Evolutionary conservation across 768 basidiomycete genomes (phyloP).

Genomic region (Pleurotus platypus): DNA sequence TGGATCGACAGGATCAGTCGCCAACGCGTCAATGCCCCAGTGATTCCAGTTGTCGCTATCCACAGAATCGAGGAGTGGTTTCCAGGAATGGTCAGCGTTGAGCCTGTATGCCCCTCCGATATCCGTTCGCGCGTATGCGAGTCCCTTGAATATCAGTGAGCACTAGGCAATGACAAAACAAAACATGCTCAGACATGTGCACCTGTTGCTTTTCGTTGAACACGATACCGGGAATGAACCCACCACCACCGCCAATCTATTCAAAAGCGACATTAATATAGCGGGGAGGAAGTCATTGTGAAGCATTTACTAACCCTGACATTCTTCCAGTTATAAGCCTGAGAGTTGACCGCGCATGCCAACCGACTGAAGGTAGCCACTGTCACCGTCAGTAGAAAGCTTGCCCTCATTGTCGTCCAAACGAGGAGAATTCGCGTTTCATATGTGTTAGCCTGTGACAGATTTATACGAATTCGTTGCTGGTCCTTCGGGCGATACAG

Average conservation of each 20-base stretch:
- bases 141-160: constrained; percentile 29
- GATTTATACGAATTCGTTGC: neutral
- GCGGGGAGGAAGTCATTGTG: neutral
- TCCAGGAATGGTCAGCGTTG: constrained; percentile 59
- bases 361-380: constrained; percentile 21
- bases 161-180: neutral
- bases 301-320: constrained; percentile 31
- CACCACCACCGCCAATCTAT: constrained; percentile 37
- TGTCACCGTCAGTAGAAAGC: constrained; percentile 26
- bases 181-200: constrained; percentile 1
- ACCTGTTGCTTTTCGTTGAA: constrained; percentile 55
- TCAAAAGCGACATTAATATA: neutral
- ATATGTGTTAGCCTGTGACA: neutral
- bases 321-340: constrained; percentile 59
- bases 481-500: neutral
- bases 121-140: constrained; percentile 63
- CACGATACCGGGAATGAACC: constrained; percentile 54
- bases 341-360: constrained; percentile 37
- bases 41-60: constrained; percentile 48
- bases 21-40: constrained; percentile 60
- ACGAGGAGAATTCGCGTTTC: neutral
- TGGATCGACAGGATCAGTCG: constrained; percentile 57
- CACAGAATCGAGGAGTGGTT: constrained; percentile 55
- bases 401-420: neutral
- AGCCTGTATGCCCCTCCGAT: constrained; percentile 65